Evolutionary conservation across 768 basidiomycete genomes (phyloP), one percentile per base, ranked within the genome.

Genomic region (Trametes elegans): DNA sequence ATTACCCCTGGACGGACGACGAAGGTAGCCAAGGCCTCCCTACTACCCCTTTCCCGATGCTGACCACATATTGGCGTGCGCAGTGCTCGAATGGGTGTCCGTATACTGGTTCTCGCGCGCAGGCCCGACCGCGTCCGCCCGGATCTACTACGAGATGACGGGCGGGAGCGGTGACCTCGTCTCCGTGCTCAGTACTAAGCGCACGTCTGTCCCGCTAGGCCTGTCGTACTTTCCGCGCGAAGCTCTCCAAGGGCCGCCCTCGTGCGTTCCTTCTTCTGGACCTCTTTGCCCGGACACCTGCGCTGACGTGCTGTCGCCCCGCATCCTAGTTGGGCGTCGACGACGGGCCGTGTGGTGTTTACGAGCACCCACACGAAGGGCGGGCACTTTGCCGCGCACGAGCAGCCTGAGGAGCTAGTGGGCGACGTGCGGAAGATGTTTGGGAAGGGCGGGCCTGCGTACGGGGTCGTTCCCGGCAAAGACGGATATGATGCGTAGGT

Each of bases 81-180:
- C 51, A 83, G 83, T 84, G 1, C 60, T 86, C 27, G 82, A 80
- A 0, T 86, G 83, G 82, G 64, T 82, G 19, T 83, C 81, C 2
- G 71, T 82, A 10, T 83, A 79, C 61, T 79, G 74, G 72, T 83
- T 85, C 67, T 84, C 82, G 7, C 75, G 77, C 9, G 73, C 77
- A 0, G 83, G 83, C 0, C 83, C 85, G 6, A 74, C 81, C 2
- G 81, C 84, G 0, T 78, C 84, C 0, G 19, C 79, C 7, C 72
- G 83, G 11, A 83, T 84, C 18, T 86, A 85, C 65, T 84, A 78
- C 61, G 85, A 86, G 61, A 10, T 14, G 38, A 46, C 16, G 3
- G 34, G 13, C 27, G 52, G 49, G 3, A 5, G 29, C 7, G 21
- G 35, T 43, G 16, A 38, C n/a, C 29, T 51, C 11, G 24, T 16